Conservation (phyloP, 768 basidiomycete genomes). For the Kwoniella shandongensis region DNA sequence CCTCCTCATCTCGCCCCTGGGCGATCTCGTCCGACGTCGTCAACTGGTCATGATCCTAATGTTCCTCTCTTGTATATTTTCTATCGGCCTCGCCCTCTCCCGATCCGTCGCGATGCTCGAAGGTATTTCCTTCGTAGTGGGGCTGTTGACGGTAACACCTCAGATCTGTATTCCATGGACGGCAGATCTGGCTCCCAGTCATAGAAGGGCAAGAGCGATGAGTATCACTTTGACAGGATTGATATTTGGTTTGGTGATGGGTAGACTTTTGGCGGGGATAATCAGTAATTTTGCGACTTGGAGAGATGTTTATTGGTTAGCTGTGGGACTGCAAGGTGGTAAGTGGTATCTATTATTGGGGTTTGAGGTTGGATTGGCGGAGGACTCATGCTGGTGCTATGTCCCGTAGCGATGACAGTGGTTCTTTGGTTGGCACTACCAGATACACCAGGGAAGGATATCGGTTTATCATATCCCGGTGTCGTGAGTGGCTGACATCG, state of each 20-base stretch:
- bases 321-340: slow-evolving; percentile 66
- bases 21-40: slow-evolving; percentile 76
- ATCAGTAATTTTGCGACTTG: slow-evolving; percentile 71
- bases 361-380: neutral
- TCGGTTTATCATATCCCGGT: slow-evolving; percentile 63
- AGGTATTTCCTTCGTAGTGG: slow-evolving; percentile 68
- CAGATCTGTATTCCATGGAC: slow-evolving; percentile 70
- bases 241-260: slow-evolving; percentile 44
- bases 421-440: slow-evolving; percentile 70
- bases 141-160: slow-evolving; percentile 61
- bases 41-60: slow-evolving; percentile 66
- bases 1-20: slow-evolving; percentile 73
- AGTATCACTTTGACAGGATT: slow-evolving; percentile 59
- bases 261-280: slow-evolving; percentile 54
- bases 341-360: slow-evolving; percentile 12
- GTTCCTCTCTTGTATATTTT: slow-evolving; percentile 61
- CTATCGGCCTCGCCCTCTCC: slow-evolving; percentile 71
- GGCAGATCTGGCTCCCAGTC: slow-evolving; percentile 76
- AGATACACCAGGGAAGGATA: slow-evolving; percentile 73
- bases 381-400: neutral
- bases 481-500: slow-evolving; percentile 46
- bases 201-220: slow-evolving; percentile 70
- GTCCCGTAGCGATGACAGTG: slow-evolving; percentile 25
- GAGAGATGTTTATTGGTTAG: slow-evolving; percentile 74
- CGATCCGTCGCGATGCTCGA: slow-evolving; percentile 64